Percentiles rank a stretch among this genome's conserved stretches.
Conservation (phyloP, 2,329 filamentous ascomycete genomes). For the Penicillium hordei region DNA sequence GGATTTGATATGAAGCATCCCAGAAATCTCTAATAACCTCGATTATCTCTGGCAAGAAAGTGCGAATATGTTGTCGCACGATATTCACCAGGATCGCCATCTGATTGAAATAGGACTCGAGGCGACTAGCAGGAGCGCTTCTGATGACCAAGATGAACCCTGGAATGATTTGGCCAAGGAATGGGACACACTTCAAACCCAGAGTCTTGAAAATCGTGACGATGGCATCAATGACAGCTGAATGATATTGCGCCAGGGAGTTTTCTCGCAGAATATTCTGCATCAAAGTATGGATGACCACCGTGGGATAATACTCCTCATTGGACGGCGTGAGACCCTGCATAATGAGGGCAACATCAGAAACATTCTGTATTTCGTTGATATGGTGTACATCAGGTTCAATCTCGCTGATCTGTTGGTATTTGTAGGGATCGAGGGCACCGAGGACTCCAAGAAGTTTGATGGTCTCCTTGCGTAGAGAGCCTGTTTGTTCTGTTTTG, state of each 20-base stretch:
- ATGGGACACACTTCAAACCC: slow-evolving; percentile 92
- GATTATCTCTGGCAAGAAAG: slow-evolving; percentile 83
- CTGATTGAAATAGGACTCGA: slow-evolving; percentile 98
- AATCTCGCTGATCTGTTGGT: slow-evolving; percentile 87
- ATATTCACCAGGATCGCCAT: slow-evolving; percentile 90
- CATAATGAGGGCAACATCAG: slow-evolving; percentile 98
- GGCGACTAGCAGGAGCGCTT: slow-evolving; percentile 70
- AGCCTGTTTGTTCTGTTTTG: slow-evolving; percentile 83
- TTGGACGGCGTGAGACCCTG: slow-evolving; percentile 92
- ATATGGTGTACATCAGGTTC: slow-evolving; percentile 76
- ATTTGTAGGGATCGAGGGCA: slow-evolving; percentile 92
- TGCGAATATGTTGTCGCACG: slow-evolving; percentile 92
- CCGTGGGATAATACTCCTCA: slow-evolving; percentile 97
- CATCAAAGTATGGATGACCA: slow-evolving; percentile 93
- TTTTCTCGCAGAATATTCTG: slow-evolving; percentile 83
- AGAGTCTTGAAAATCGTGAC: slow-evolving; percentile 99
- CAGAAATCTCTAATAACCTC: slow-evolving; percentile 86
- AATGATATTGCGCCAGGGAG: slow-evolving; percentile 87
- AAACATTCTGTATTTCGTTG: slow-evolving; percentile 67
- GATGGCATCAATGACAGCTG: slow-evolving; percentile 91
- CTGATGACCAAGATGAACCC: slow-evolving; percentile 89
- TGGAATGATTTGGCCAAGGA: slow-evolving; percentile 89
- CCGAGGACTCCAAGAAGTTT: slow-evolving; percentile 95
- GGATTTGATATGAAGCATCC: slow-evolving; percentile 75
- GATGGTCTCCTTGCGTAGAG: slow-evolving; percentile 88